Evolutionary conservation across 1,284 basidiomycete genomes (phyloP).

Genomic region (Rhodotorula sp.): DNA sequence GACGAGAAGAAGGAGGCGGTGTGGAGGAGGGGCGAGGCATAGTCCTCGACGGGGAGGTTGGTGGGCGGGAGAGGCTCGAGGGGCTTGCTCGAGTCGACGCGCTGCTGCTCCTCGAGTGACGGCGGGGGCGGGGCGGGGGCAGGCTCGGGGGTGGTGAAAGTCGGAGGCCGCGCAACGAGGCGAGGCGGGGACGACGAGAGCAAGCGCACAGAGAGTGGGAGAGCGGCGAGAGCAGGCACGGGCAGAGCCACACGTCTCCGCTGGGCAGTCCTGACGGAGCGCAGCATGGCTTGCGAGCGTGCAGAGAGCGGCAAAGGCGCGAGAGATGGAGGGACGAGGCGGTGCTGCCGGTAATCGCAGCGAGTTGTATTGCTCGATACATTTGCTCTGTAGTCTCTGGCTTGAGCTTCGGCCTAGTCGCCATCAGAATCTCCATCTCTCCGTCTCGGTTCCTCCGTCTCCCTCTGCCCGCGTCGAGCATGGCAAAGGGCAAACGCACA

Average conservation of each 20-base stretch:
- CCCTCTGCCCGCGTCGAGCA: no score
- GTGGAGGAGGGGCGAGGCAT: slow-evolving; percentile 38
- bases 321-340: no score
- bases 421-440: no score
- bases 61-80: neutral
- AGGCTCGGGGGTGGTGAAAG: slow-evolving; percentile 27
- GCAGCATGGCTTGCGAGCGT: neutral
- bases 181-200: neutral
- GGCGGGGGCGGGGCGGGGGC: neutral
- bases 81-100: neutral
- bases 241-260: neutral
- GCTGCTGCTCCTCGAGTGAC: neutral
- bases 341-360: no score
- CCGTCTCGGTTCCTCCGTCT: no score
- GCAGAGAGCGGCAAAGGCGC: no score
- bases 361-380: no score
- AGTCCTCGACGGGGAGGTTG: slow-evolving; percentile 33
- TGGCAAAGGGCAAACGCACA: no score
- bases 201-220: neutral
- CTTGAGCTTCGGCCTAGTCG: no score
- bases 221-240: neutral
- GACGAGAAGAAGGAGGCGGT: slow-evolving; percentile 37
- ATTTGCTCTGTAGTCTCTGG: no score
- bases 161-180: slow-evolving; percentile 6
- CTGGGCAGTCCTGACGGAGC: neutral